Base-by-base conservation (phyloP, 495 filamentous ascomycete species). In the Aspergillus cristatus region DNA sequence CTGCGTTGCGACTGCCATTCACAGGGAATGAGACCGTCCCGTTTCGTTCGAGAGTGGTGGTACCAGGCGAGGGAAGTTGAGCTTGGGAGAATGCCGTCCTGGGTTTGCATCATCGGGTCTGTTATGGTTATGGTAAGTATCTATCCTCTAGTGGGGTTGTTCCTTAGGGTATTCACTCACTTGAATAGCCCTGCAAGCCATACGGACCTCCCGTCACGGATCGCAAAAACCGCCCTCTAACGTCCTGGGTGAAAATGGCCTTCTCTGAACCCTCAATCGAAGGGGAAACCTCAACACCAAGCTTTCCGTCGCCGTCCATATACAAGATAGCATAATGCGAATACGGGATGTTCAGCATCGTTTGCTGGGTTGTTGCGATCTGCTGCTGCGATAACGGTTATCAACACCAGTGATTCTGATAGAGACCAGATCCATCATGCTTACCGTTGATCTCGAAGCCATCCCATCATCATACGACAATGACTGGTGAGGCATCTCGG, bases 251-350 rank as follows among this genome's bases (percentile, higher is more conserved):
- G 47, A 68, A 68, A 13, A 68, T 60, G 0, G 47, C 43, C 6
- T 53, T 55, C 20, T 55, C 60, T 31, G 50, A 58, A 10, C 56
- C 60, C 11, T 54, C 50, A 15, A 68, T 54, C 32, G 61, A 65
- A 2, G 53, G 43, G 0, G 65, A 67, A 13, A 50, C 47, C 18
- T 61, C 51, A 0, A 58, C 35, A 26, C 55, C 52, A 24, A 58
- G 41, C 20, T 64, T 46, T 5, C 65, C 63, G 38, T 60, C 55
- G 12, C 57, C 52, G 35, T 68, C 57, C 16, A 65, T 47, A 34
- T 58, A 68, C 31, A 68, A 54, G 38, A 67, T 39, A 18, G 61
- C 62, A 29, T 57, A 68, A 32, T 67, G 65, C 1, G 57, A 48
- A 15, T 62, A 60, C 14, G 55, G 54, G 22, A 58, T 39, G 12